phyloP scores from a whole-genome alignment of 257 asterid genomes.

The Solanum tarijense region DNA sequence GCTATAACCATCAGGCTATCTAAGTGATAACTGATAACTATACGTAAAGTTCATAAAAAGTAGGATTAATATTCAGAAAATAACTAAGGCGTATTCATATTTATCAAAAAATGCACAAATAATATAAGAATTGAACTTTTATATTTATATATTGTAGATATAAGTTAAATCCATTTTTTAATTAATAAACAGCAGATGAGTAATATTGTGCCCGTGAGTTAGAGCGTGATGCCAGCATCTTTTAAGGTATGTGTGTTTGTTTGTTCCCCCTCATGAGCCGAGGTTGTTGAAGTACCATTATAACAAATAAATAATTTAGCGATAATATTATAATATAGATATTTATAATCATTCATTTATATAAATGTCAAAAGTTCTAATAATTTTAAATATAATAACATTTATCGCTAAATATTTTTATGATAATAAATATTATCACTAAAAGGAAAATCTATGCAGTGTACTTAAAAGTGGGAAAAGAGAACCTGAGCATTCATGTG shows the following conservation, averaged over 20 bases:
- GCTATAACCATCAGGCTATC: background rate
- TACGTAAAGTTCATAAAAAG: background rate
- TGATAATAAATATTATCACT: no score
- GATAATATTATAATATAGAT: no score
- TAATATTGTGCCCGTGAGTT: background rate
- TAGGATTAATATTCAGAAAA: background rate
- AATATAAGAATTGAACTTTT: background rate
- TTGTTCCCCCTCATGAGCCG: background rate
- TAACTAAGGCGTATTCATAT: background rate
- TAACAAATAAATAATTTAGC: no score
- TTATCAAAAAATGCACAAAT: background rate
- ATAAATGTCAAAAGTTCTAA: no score
- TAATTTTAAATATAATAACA: rapidly evolving
- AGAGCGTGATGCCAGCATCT: background rate
- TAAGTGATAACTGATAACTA: background rate
- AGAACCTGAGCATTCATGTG: conserved; percentile 3
- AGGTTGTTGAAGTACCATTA: background rate
- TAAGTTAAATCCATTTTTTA: background rate
- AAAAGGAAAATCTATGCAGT: no score
- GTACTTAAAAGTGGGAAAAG: background rate
- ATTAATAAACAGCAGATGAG: background rate
- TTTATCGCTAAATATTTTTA: background rate
- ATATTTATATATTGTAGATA: background rate
- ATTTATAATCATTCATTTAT: rapidly evolving
- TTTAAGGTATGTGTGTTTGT: background rate